Percentiles rank a stretch among this genome's conserved stretches.
Conservation (phyloP, 1,284 basidiomycete species). For the Lentinula novae-zelandiae region DNA sequence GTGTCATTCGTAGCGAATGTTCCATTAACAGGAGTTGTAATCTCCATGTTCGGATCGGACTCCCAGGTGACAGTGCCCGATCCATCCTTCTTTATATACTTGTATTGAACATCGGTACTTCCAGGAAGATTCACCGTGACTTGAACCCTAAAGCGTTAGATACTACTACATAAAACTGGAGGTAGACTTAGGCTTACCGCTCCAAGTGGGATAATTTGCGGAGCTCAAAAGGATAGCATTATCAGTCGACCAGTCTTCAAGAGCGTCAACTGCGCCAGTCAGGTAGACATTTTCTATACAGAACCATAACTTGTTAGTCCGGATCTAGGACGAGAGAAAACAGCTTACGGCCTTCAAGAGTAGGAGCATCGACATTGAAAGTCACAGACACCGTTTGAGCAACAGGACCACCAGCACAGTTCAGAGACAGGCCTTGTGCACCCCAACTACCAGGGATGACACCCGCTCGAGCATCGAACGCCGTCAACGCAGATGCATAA, state of each 20-base stretch:
- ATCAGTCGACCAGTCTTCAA: conserved; percentile 61
- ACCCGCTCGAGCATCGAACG: conserved; percentile 45
- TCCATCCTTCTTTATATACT: conserved; percentile 66
- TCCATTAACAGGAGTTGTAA: conserved; percentile 40
- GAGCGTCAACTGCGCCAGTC: conserved; percentile 55
- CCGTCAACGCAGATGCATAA: conserved; percentile 56
- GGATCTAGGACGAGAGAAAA: not conserved
- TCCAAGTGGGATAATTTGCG: conserved; percentile 68
- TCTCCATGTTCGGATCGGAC: conserved; percentile 51
- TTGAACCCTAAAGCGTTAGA: conserved; percentile 13
- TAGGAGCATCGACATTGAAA: conserved; percentile 64
- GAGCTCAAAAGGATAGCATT: conserved; percentile 55
- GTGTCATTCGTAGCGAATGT: conserved; percentile 33
- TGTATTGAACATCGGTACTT: conserved; percentile 54
- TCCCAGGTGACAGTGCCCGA: conserved; percentile 49
- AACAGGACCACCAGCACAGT: conserved; percentile 34
- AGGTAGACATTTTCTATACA: conserved; percentile 68
- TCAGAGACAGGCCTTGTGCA: conserved; percentile 46
- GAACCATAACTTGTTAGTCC: conserved; percentile 13
- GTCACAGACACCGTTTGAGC: conserved; percentile 49
- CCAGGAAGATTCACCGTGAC: conserved; percentile 52
- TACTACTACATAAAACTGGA: not conserved
- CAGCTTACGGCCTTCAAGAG: conserved; percentile 32
- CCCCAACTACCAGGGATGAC: conserved; percentile 58
- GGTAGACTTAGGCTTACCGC: conserved; percentile 40